Base-by-base conservation (phyloP, 73 alveolate genomes). In the Symbiodinium pilosum region DNA sequence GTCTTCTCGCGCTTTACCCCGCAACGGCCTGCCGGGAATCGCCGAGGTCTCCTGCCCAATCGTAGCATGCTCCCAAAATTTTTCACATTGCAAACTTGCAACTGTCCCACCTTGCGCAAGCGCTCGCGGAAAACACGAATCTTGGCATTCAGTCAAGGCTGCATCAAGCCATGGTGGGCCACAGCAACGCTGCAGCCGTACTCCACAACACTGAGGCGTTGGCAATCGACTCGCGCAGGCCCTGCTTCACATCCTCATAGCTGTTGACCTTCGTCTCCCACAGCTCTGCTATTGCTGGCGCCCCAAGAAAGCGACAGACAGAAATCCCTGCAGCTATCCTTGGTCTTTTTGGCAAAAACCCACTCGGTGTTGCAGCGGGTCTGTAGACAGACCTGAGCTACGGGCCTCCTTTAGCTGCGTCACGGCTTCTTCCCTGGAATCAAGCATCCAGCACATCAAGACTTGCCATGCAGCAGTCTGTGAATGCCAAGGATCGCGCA, bases 201-300 rank as follows among this genome's bases (percentile, higher is more conserved):
- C 87, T 30, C 52, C 64, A 0, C 69, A 34, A 18, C 38, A 26
- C 20, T 83, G 43, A 38, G 30, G 36, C 30, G 42, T 75, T 11
- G 73, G 59, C 93, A 36, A 86, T 86, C 83, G 93, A 86, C 83
- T 86, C 59, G 43, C 93, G 93, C 51, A 86, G 93, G 34, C 52
- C 32, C 51, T 86, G 93, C 93, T 86, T 86, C 83, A 86, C 83
- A 20, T 86, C 93, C 38, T 86, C 93, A 43, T 86, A 86, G 83
- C 93, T 86, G 81, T 64, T 64, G 81, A 64, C 81, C 81, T 64
- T 30, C 36, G 36, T 34, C 0, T 11, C 26, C 38, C 75, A n/a
- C n/a, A n/a, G n/a, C n/a, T n/a, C n/a, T n/a, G n/a, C n/a, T n/a
- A n/a, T 47, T 47, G 59, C 59, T 14, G 14, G 6, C 59, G 14